Base-by-base conservation (phyloP, 768 basidiomycete species). In the Hydnomerulius pinastri region DNA sequence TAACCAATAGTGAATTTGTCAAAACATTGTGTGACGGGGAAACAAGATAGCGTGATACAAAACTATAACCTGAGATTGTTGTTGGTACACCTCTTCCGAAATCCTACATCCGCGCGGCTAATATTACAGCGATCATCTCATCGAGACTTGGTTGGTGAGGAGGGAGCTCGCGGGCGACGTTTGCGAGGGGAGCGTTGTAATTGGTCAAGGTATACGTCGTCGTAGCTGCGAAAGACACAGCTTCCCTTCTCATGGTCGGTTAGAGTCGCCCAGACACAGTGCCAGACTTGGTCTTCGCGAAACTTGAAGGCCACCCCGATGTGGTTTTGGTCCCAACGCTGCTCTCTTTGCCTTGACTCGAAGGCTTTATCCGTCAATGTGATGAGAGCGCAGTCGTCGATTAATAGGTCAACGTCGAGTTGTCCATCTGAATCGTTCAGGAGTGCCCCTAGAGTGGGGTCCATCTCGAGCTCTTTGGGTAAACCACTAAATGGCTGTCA, bases 241-340 rank as follows among this genome's bases (percentile, higher is more conserved):
- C 50, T 63, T 27, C 73, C 74, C 25, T 68, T 62, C 59, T 82
- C 76, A 51, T 76, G 71, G 53, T 85, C 83, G 20, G 75, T 70
- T 51, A 83, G 72, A 23, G 73, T 75, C n/a, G 82, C 83, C 81
- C 80, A 86, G 29, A 86, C 75, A 64, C 81, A 84, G 50, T 83
- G 80, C 83, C 83, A 86, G n/a, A 61, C 62, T 33, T 35, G 55
- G 30, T 73, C 67, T 63, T 73, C 76, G 35, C 69, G 62, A 51
- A 82, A 82, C 55, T 81, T 82, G 67, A 85, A 68, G 18, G 79
- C 83, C 18, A 85, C 67, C 8, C 63, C 71, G 15, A 56, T 63
- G 48, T 71, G 70, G 50, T 68, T 66, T 48, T 73, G 64, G 32
- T 65, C 58, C 71, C 72, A 73, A 5, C 68, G 61, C 32, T 67